Percentiles rank a stretch among this genome's conserved stretches.
phyloP scores from a whole-genome alignment of 345 rosid genomes.

The Passiflora organensis region DNA sequence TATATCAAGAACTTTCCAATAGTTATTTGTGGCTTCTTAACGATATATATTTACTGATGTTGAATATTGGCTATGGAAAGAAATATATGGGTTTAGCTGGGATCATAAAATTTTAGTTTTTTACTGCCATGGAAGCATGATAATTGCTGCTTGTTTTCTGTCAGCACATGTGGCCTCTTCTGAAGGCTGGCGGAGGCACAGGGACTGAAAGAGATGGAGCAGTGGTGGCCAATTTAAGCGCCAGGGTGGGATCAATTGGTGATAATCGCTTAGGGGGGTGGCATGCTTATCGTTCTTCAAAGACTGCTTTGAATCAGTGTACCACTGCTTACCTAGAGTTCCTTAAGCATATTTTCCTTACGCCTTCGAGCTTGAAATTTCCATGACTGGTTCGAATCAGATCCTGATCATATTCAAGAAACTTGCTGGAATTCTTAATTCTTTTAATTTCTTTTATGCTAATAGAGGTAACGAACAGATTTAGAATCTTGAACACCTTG shows the following conservation, averaged over 20 bases:
- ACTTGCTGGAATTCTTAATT: no score
- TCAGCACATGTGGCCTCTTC: constrained; percentile 97
- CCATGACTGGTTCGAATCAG: background rate
- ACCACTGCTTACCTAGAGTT: constrained; percentile 17
- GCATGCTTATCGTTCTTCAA: constrained; percentile 89
- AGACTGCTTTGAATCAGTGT: constrained; percentile 85
- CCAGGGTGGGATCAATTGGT: constrained; percentile 82
- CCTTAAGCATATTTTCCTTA: background rate
- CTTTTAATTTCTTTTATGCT: no score
- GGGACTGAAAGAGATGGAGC: constrained; percentile 70
- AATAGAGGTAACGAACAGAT: no score
- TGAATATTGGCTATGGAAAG: no score
- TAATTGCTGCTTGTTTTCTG: constrained; percentile 8
- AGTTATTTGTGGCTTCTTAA: no score
- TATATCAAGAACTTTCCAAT: no score
- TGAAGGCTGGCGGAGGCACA: constrained; percentile 69
- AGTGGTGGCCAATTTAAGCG: constrained; percentile 85
- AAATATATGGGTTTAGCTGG: no score
- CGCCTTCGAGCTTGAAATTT: background rate
- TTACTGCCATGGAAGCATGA: no score
- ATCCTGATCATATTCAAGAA: background rate
- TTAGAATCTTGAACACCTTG: background rate
- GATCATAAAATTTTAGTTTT: no score
- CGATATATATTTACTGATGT: no score
- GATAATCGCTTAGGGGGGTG: constrained; percentile 86